A percentile compares a stretch with the other conserved stretches of the same genome.
Conservation (phyloP, 2,329 filamentous ascomycete species). For the Orbilia ellipsospora region DNA sequence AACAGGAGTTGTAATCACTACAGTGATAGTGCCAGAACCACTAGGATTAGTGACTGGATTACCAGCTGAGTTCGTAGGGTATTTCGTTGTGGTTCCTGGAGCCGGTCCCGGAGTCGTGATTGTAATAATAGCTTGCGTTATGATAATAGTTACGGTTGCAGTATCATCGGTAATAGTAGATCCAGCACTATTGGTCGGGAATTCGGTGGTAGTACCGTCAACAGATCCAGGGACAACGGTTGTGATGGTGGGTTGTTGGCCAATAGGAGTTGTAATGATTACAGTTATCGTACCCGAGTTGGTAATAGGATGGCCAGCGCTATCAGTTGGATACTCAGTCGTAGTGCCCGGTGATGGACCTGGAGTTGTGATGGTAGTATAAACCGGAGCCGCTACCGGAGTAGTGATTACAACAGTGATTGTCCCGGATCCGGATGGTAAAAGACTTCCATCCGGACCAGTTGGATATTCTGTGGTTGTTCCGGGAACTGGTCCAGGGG, state of each 20-base stretch:
- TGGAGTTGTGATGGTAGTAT: background rate
- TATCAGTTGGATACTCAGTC: background rate
- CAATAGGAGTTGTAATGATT: background rate
- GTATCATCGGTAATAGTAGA: background rate
- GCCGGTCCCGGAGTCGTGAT: too few species aligned
- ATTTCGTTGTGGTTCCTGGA: too few species aligned
- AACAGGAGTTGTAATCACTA: too few species aligned
- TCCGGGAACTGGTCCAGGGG: background rate
- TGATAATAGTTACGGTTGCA: background rate
- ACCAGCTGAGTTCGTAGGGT: too few species aligned
- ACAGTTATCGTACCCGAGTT: background rate
- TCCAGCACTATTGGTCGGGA: background rate
- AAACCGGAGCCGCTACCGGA: background rate
- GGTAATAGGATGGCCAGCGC: background rate
- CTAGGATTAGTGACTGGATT: background rate
- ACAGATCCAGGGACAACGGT: background rate
- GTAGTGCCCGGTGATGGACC: background rate
- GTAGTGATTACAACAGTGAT: background rate
- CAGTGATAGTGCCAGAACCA: too few species aligned
- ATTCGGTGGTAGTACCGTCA: background rate
- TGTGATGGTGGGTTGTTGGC: background rate
- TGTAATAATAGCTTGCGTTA: background rate
- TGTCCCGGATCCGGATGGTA: background rate
- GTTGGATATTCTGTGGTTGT: conserved; percentile 3
- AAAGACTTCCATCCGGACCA: background rate